A percentile compares a stretch with the other conserved stretches of the same genome.
Evolutionary conservation across 805 yeast species (phyloP).

Genomic region (Maudiozyma turicensis): DNA sequence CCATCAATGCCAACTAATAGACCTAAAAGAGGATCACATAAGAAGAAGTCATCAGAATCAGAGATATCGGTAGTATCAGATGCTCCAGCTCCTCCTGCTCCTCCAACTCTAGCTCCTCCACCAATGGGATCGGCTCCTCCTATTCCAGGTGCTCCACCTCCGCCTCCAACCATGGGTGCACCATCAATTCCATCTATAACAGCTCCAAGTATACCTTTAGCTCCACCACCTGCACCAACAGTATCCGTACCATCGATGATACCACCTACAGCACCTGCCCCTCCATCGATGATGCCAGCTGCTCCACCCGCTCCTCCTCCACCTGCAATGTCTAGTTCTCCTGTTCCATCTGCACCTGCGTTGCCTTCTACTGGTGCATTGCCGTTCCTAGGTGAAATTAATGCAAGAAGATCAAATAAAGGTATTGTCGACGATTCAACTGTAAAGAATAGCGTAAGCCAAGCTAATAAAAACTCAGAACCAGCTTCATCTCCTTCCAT

Average conservation of each 20-base stretch:
- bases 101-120: neutral
- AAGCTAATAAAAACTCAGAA: conserved; percentile 5
- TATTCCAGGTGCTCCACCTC: conserved; percentile 11
- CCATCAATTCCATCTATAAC: conserved; percentile 14
- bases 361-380: conserved; percentile 31
- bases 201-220: conserved; percentile 7
- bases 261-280: conserved; percentile 21
- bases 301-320: conserved; percentile 9
- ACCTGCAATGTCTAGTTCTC: conserved; percentile 11
- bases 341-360: conserved; percentile 9
- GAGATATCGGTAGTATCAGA: conserved; percentile 7
- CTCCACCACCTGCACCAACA: conserved; percentile 10
- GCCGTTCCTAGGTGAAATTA: conserved; percentile 47
- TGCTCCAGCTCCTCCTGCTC: neutral
- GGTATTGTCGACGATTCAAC: conserved; percentile 30
- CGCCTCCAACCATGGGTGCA: conserved; percentile 6
- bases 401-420: conserved; percentile 40
- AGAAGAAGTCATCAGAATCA: conserved; percentile 11
- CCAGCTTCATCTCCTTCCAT: conserved; percentile 18
- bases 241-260: conserved; percentile 16
- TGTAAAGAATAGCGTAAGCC: neutral
- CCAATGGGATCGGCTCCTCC: conserved; percentile 5
- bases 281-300: conserved; percentile 14
- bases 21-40: conserved; percentile 3
- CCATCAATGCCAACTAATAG: conserved; percentile 14